A percentile compares a stretch with the other conserved stretches of the same genome.
Evolutionary conservation across 2,329 filamentous ascomycete species (phyloP).

Genomic region (Zymoseptoria pseudotritici): DNA sequence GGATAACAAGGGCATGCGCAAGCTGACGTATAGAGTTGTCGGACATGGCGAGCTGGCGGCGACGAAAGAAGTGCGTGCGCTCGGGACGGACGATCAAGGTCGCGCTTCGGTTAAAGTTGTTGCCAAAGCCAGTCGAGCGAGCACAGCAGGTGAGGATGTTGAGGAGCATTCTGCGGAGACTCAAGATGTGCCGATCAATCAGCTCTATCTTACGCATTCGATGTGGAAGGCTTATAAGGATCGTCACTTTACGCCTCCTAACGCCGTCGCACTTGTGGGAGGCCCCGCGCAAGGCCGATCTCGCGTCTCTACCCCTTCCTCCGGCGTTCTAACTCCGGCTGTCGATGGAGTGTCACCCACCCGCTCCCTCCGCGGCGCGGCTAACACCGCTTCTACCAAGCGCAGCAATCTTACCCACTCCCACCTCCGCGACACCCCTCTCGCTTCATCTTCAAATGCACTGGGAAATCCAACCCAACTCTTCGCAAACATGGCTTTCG

Average conservation of each 20-base stretch:
- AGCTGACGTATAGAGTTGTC: conserved; percentile 36
- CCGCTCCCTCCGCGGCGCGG: conserved; percentile 37
- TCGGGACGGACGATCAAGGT: conserved; percentile 37
- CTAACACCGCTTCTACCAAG: conserved; percentile 10
- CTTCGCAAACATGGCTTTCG: conserved; percentile 80
- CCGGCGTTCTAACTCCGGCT: conserved; percentile 27
- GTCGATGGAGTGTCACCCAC: conserved; percentile 41
- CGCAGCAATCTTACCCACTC: conserved; percentile 6
- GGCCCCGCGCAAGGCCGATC: conserved; percentile 8
- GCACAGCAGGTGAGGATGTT: conserved; percentile 18
- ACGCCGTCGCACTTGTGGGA: conserved; percentile 1
- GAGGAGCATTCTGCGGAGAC: conserved; percentile 19
- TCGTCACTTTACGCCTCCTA: conserved; percentile 29
- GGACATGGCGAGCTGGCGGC: conserved; percentile 35
- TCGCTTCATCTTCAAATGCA: conserved; percentile 9
- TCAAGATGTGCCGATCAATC: conserved; percentile 34
- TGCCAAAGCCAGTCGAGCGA: conserved; percentile 33
- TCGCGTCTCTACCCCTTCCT: conserved; percentile 17
- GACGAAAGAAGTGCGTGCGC: conserved; percentile 24
- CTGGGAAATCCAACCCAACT: conserved; percentile 29
- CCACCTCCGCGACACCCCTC: conserved; percentile 22
- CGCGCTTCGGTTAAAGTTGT: conserved; percentile 34
- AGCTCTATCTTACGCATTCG: conserved; percentile 38
- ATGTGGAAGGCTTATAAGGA: conserved; percentile 38
- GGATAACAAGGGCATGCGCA: conserved; percentile 38